These are phyloP conservation scores for Nemania sp. DNA, from an alignment of 2,329 filamentous ascomycete genomes.

Conservation along the genomic window DNA sequence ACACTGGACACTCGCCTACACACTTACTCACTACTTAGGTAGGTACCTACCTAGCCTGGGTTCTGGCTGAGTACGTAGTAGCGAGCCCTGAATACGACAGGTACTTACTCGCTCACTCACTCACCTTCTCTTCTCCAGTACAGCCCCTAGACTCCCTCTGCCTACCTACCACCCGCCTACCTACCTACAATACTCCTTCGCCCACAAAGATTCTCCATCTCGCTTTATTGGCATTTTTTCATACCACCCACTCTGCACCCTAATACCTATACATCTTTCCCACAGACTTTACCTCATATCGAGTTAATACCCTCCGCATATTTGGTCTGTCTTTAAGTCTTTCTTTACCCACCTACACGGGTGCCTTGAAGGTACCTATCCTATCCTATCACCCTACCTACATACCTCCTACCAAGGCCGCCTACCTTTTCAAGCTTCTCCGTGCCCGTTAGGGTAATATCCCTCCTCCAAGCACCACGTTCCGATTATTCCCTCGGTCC, in stretches of 20 bases:
- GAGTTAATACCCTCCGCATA: conserved; percentile 7
- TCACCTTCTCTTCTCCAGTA: neutral
- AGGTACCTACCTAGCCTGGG: neutral
- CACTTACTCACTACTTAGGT: neutral
- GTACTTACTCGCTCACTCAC: conserved; percentile 1
- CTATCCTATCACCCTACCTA: conserved; percentile 3
- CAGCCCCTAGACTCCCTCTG: neutral
- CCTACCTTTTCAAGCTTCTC: conserved; percentile 21
- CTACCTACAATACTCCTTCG: conserved; percentile 1
- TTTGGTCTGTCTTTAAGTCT: neutral
- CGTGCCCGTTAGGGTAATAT: conserved; percentile 38
- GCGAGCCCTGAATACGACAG: conserved; percentile 1
- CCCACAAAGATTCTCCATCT: conserved; percentile 29
- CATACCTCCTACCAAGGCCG: neutral
- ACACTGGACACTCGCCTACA: neutral
- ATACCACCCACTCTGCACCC: conserved; percentile 22
- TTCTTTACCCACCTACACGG: conserved; percentile 21
- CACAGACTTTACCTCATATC: conserved; percentile 31
- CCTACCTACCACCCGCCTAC: neutral
- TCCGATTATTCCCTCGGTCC: conserved; percentile 33
- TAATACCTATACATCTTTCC: conserved; percentile 23
- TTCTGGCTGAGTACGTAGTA: neutral
- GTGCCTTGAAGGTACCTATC: conserved; percentile 3
- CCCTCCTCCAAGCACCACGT: conserved; percentile 25
- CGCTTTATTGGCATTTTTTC: conserved; percentile 19